A percentile compares a stretch with the other conserved stretches of the same genome.
Conservation (phyloP, 2,329 filamentous ascomycete species). For the Exophiala alcalophila region DNA sequence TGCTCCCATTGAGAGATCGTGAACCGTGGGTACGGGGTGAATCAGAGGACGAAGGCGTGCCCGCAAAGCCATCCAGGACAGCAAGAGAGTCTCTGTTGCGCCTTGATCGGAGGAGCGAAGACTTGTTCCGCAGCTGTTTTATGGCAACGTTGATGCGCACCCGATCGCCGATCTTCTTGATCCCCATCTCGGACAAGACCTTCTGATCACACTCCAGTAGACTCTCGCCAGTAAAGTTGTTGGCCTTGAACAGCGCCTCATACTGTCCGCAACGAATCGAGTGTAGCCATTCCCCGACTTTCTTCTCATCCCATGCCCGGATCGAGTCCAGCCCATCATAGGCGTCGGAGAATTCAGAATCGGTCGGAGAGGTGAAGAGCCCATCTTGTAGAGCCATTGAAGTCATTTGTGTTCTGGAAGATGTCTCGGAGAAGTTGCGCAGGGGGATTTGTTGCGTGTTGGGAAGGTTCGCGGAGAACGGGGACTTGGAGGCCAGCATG, state of each 20-base stretch:
- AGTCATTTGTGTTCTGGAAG: slow-evolving; percentile 37
- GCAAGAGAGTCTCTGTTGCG: slow-evolving; percentile 86
- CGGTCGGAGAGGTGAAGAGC: slow-evolving; percentile 74
- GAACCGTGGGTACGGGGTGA: slow-evolving; percentile 63
- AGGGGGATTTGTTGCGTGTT: slow-evolving; percentile 20
- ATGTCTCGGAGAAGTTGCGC: slow-evolving; percentile 28
- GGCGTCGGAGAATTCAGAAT: slow-evolving; percentile 83
- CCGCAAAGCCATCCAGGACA: slow-evolving; percentile 64
- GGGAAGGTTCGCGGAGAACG: slow-evolving; percentile 37
- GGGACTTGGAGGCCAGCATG: slow-evolving; percentile 45
- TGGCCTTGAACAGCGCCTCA: slow-evolving; percentile 81
- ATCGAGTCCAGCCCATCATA: slow-evolving; percentile 71
- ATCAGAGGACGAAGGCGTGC: slow-evolving; percentile 59
- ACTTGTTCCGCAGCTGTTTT: slow-evolving; percentile 75
- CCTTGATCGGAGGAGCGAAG: slow-evolving; percentile 74
- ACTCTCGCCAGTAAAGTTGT: slow-evolving; percentile 97
- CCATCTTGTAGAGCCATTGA: slow-evolving; percentile 38
- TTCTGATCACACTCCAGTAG: slow-evolving; percentile 95
- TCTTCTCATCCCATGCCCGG: slow-evolving; percentile 61
- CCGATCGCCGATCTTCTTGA: slow-evolving; percentile 95
- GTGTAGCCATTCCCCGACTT: slow-evolving; percentile 84
- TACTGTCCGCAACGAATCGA: slow-evolving; percentile 94
- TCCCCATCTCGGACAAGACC: slow-evolving; percentile 94
- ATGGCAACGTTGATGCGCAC: slow-evolving; percentile 85
- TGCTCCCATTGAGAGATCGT: slow-evolving; percentile 48